These are phyloP conservation scores for Aspergillus baeticus DNA, from an alignment of 495 filamentous ascomycete species.

Conservation along the genomic window DNA sequence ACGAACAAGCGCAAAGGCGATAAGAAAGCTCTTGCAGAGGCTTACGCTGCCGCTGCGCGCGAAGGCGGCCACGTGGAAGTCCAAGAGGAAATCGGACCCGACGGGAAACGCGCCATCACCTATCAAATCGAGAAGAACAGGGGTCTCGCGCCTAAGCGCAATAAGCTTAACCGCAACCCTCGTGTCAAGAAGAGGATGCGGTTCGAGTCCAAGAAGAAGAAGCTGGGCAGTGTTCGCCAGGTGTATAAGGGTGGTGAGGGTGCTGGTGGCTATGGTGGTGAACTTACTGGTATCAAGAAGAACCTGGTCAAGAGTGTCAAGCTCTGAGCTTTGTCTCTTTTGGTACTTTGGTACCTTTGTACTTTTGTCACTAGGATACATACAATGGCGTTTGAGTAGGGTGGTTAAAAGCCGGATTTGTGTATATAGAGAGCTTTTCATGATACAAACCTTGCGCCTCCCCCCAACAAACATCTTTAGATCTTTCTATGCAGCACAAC, in stretches of 20 bases:
- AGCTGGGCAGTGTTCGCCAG: constrained; percentile 77
- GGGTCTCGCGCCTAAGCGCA: constrained; percentile 82
- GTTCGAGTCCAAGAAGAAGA: constrained; percentile 93
- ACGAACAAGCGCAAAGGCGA: constrained; percentile 68
- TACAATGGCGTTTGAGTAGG: constrained; percentile 35
- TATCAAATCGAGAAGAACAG: constrained; percentile 98
- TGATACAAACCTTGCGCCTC: constrained; percentile 15
- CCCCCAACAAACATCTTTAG: not conserved
- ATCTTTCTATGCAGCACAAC: too few relatives aligned
- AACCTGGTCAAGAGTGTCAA: constrained; percentile 91
- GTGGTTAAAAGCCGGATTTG: constrained; percentile 21
- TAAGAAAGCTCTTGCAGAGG: constrained; percentile 63
- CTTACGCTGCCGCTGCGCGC: constrained; percentile 48
- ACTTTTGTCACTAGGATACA: constrained; percentile 21
- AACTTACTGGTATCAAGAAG: constrained; percentile 93
- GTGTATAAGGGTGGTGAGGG: constrained; percentile 87
- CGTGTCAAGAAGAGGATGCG: constrained; percentile 96
- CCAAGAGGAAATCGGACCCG: constrained; percentile 60
- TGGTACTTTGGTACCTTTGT: not conserved
- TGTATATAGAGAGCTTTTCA: constrained; percentile 27
- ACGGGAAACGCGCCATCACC: constrained; percentile 85
- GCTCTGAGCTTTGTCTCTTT: constrained; percentile 53
- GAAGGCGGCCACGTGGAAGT: constrained; percentile 57
- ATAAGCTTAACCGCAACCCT: constrained; percentile 91
- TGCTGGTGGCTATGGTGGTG: constrained; percentile 84